These are phyloP conservation scores for Aspergillus sp. DNA, from an alignment of 2,329 filamentous ascomycete species.

Conservation along the genomic window DNA sequence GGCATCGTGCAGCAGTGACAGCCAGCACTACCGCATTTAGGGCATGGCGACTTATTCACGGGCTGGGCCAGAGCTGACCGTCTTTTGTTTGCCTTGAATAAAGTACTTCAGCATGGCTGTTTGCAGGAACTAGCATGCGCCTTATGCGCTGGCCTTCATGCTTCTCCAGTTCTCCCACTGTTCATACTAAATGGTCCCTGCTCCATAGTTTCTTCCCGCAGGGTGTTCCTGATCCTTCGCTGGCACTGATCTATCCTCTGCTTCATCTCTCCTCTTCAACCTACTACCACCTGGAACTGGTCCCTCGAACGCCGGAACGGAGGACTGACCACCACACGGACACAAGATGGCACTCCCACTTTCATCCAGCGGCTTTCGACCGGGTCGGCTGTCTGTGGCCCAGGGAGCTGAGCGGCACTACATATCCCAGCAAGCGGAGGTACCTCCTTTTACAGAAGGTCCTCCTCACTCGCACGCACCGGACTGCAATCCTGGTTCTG, in stretches of 20 bases:
- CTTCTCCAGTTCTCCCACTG: too few relatives aligned
- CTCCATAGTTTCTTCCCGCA: too few relatives aligned
- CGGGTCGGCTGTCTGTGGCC: constrained; percentile 15
- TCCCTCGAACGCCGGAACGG: too few relatives aligned
- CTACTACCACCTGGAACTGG: constrained; percentile 1
- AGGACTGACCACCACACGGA: too few relatives aligned
- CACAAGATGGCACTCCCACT: constrained; percentile 16
- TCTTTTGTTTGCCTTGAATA: constrained; percentile 14
- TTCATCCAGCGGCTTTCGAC: constrained; percentile 9
- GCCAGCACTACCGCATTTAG: constrained; percentile 6
- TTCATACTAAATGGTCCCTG: too few relatives aligned
- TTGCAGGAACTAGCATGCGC: constrained; percentile 14
- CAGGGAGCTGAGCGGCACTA: constrained; percentile 12
- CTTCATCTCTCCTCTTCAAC: neutral
- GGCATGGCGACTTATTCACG: neutral
- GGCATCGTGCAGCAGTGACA: constrained; percentile 14
- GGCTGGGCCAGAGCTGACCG: neutral
- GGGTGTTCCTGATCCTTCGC: too few relatives aligned
- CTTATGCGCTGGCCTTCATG: constrained; percentile 3
- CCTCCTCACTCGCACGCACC: constrained; percentile 7
- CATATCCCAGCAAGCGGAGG: constrained; percentile 11
- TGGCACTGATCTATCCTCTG: too few relatives aligned
- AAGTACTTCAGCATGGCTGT: constrained; percentile 14
- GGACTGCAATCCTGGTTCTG: constrained; percentile 10
- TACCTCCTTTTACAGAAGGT: constrained; percentile 7